These are phyloP conservation scores for Fusarium multiceps DNA, from an alignment of 2,329 filamentous ascomycete genomes.

Conservation along the genomic window DNA sequence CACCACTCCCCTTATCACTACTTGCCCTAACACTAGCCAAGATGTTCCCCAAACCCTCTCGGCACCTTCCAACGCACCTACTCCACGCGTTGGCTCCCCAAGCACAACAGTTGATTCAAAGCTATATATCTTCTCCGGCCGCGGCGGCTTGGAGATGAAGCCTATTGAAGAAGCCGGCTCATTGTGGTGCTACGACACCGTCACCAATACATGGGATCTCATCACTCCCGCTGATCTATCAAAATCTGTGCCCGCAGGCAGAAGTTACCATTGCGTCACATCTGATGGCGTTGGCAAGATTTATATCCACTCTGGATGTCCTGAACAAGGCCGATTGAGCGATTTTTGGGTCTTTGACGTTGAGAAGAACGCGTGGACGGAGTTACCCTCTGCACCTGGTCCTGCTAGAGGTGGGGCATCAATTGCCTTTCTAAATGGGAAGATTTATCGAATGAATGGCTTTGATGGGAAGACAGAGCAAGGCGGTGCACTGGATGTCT, in stretches of 20 bases:
- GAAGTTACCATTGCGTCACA: slow-evolving; percentile 8
- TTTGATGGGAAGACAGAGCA: slow-evolving; percentile 1
- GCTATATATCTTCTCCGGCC: neutral
- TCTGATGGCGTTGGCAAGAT: neutral
- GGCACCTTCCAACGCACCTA: neutral
- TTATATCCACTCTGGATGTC: slow-evolving; percentile 5
- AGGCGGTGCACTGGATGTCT: neutral
- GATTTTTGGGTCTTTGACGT: slow-evolving; percentile 3
- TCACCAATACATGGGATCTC: neutral
- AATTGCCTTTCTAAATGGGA: neutral
- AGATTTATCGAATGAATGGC: neutral
- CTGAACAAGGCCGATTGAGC: neutral
- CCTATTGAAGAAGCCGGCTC: neutral
- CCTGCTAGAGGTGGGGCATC: neutral
- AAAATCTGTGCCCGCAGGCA: neutral
- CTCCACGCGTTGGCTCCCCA: neutral
- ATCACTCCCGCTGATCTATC: accelerated
- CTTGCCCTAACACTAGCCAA: neutral
- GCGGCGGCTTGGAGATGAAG: neutral
- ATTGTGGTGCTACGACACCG: neutral
- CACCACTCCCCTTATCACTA: too few species aligned
- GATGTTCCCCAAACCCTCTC: neutral
- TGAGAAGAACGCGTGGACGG: accelerated
- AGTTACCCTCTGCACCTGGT: neutral
- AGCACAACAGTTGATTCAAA: too few species aligned